Evolutionary conservation across 305 asterid species (phyloP), one percentile per base, ranked within the genome.

Genomic region (Fraxinus greggii): DNA sequence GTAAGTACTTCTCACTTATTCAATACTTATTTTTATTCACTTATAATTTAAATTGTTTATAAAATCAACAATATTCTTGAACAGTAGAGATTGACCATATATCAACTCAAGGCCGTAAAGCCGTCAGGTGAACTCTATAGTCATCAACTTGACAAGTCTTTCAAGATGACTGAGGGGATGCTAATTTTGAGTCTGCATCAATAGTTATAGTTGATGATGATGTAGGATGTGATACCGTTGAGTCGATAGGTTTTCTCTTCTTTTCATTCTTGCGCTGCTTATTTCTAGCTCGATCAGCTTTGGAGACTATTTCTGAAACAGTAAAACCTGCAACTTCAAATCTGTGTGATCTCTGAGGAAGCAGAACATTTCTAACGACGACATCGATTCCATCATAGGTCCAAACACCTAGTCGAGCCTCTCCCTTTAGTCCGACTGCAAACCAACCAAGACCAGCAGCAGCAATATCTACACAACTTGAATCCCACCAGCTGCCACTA

Each of bases 361-460:
- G 95, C 89, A 95, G 75, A 48, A 94, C 91, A 59, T 86, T 90
- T 54, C 98, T 89, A 79, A 79, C 83, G 0, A 85, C 79, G 38
- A 93, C 82, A 77, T 95, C 97, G 42, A 91, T 88, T 32, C 99
- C 98, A 13, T 93, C 95, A 5, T 94, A 94, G 0, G 98, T 92
- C 98, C 99, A 94, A 40, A 88, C 88, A 26, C 94, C 89, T 32
- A 95, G 82, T 63, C 19, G 79, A 74, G 95, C 97, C 32, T 90
- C 94, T 83, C 98, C 98, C 87, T 88, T 93, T 67, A 96, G 89
- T 82, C 97, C 99, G 81, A 96, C 87, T 24, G 95, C 91, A 63
- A 92, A 91, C 99, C 99, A 96, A 72, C 98, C 98, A 80, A 96
- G 92, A 81, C 99, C 99, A 42, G 95, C 86, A 73, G 92, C 92